These are phyloP conservation scores for Cladosporium sp. DNA, from an alignment of 2,329 filamentous ascomycete species.

Conservation along the genomic window DNA sequence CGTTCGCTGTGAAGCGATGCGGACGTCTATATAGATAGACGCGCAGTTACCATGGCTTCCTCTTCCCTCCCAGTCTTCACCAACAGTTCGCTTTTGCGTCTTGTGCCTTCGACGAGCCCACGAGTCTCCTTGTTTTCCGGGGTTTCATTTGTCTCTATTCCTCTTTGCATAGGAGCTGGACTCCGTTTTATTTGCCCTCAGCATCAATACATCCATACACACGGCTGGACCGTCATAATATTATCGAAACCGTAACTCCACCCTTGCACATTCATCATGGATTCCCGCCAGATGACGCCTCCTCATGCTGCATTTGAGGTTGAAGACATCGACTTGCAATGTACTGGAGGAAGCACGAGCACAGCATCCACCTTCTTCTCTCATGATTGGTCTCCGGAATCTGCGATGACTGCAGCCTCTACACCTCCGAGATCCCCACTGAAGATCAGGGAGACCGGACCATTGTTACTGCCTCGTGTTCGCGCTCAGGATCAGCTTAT, in stretches of 20 bases:
- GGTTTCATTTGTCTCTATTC: conserved; percentile 32
- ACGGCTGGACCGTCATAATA: conserved; percentile 17
- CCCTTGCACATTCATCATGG: conserved; percentile 30
- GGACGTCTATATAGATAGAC: conserved; percentile 9
- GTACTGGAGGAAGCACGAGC: conserved; percentile 30
- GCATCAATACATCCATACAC: conserved; percentile 17
- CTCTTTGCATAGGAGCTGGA: conserved; percentile 41
- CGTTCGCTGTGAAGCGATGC: conserved; percentile 12
- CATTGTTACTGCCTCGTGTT: conserved; percentile 25
- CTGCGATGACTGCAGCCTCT: conserved; percentile 25
- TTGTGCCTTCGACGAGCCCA: conserved; percentile 32
- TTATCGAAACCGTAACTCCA: conserved; percentile 19
- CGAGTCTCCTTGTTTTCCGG: conserved; percentile 35
- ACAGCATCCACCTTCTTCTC: conserved; percentile 25
- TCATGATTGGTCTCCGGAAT: conserved; percentile 30
- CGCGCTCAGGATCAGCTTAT: conserved; percentile 27
- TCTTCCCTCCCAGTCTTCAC: conserved; percentile 20
- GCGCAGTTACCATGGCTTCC: conserved; percentile 14
- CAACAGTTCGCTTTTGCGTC: conserved; percentile 22
- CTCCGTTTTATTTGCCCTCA: conserved; percentile 27
- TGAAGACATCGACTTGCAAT: conserved; percentile 23
- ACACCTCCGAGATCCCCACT: conserved; percentile 29
- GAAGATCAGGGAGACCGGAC: conserved; percentile 27
- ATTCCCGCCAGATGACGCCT: conserved; percentile 43
- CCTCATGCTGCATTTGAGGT: conserved; percentile 32